These are phyloP conservation scores for Chrysanthemum makinoi DNA, from an alignment of 129 eudicot species.

Conservation along the genomic window DNA sequence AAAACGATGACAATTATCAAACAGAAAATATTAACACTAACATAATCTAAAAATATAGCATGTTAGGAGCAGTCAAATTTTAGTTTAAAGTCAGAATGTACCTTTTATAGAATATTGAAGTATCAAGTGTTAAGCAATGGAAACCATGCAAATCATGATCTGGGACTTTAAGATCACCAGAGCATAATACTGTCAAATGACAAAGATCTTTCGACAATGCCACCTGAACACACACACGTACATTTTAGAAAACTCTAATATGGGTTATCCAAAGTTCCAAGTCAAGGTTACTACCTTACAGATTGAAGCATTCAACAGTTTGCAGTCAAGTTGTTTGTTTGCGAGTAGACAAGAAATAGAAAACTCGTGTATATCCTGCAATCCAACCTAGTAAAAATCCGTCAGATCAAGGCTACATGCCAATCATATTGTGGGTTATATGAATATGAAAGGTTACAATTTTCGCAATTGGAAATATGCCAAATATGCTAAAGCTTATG, in stretches of 20 bases:
- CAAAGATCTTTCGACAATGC: constrained; percentile 77
- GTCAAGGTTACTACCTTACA: constrained; percentile 46
- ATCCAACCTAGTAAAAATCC: constrained; percentile 8
- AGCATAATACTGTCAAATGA: constrained; percentile 63
- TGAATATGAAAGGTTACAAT: constrained; percentile 54
- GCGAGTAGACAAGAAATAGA: constrained; percentile 41
- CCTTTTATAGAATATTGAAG: constrained; percentile 82
- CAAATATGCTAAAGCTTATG: constrained; percentile 87
- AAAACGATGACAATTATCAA: constrained; percentile 12
- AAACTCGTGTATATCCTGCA: constrained; percentile 65
- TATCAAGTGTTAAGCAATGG: constrained; percentile 74
- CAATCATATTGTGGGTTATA: background rate
- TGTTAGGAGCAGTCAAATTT: background rate
- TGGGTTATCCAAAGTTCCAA: background rate
- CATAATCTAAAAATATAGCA: background rate
- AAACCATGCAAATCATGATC: constrained; percentile 46
- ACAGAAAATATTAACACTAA: background rate
- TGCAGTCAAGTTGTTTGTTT: constrained; percentile 37
- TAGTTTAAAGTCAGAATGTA: constrained; percentile 20
- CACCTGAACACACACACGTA: constrained; percentile 41
- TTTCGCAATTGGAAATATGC: constrained; percentile 89
- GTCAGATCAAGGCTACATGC: background rate
- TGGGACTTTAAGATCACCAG: constrained; percentile 52
- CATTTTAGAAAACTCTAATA: background rate
- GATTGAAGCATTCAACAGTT: constrained; percentile 62